Conservation (phyloP, 1,284 basidiomycete species). For the Naganishia sp. region DNA sequence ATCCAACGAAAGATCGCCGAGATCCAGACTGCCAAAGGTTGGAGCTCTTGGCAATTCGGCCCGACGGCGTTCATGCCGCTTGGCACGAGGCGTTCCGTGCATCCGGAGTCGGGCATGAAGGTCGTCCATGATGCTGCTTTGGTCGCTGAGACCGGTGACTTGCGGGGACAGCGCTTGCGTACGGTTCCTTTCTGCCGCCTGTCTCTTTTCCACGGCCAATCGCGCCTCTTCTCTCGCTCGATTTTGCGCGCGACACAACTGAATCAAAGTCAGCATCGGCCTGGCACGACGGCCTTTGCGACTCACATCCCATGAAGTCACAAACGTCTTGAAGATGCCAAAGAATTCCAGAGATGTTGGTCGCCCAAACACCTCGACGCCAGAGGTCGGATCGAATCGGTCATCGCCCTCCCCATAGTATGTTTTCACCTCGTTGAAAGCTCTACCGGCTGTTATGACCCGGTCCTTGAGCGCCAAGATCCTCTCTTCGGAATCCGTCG, state of each 20-base stretch:
- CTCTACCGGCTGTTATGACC: conserved; percentile 76
- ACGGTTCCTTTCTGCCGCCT: conserved; percentile 55
- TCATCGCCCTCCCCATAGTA: conserved; percentile 92
- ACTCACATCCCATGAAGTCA: conserved; percentile 81
- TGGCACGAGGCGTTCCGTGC: conserved; percentile 62
- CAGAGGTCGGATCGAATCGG: conserved; percentile 42
- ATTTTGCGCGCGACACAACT: conserved; percentile 86
- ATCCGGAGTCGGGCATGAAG: conserved; percentile 71
- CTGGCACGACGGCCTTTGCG: background rate
- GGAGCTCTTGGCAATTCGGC: conserved; percentile 34
- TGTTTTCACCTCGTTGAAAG: conserved; percentile 75
- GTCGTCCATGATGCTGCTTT: conserved; percentile 70
- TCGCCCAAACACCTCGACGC: conserved; percentile 42
- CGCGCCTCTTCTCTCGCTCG: conserved; percentile 67
- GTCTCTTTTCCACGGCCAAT: conserved; percentile 64
- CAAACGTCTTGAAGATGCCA: conserved; percentile 90
- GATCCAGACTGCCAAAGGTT: conserved; percentile 20
- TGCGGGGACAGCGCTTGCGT: conserved; percentile 51
- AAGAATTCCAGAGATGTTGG: conserved; percentile 71
- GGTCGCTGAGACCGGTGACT: conserved; percentile 49
- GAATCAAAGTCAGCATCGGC: conserved; percentile 25
- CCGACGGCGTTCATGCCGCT: conserved; percentile 43
- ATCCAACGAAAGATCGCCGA: conserved; percentile 20
- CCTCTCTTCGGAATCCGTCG: conserved; percentile 69
- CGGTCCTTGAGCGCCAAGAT: conserved; percentile 81